A percentile compares a stretch with the other conserved stretches of the same genome.
phyloP scores from a whole-genome alignment of 2,329 filamentous ascomycete species.

The Neonectria sp. region DNA sequence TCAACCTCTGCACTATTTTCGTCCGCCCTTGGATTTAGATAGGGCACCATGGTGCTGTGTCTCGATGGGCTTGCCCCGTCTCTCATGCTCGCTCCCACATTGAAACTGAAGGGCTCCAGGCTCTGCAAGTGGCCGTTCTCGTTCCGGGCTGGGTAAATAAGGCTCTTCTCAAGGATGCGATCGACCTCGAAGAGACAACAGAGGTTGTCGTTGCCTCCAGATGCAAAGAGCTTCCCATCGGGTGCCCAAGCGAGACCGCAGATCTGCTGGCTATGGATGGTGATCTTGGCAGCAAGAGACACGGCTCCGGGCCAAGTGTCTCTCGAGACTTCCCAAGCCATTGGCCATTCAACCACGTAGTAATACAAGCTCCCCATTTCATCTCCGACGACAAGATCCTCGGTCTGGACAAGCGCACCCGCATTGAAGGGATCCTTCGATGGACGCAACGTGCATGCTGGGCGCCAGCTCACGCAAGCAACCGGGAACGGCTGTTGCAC shows the following conservation, averaged over 20 bases:
- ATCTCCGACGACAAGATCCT: conserved; percentile 91
- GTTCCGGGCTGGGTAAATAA: conserved; percentile 3
- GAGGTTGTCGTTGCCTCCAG: conserved; percentile 92
- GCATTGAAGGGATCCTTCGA: conserved; percentile 65
- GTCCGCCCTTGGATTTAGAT: not conserved
- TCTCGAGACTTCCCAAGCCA: conserved; percentile 71
- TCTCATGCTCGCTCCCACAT: conserved; percentile 27
- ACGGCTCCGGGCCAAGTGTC: conserved; percentile 85
- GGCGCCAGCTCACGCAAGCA: conserved; percentile 87
- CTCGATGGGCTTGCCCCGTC: conserved; percentile 27
- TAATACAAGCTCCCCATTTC: conserved; percentile 88
- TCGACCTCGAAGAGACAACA: conserved; percentile 85
- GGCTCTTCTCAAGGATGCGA: conserved; percentile 62
- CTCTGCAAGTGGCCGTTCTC: conserved; percentile 21
- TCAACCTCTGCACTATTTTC: conserved; percentile 29
- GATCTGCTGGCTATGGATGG: conserved; percentile 88
- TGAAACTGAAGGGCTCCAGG: conserved; percentile 20
- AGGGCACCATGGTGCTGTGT: not conserved
- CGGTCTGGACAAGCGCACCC: conserved; percentile 72
- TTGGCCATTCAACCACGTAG: conserved; percentile 90
- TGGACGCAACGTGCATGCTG: conserved; percentile 68
- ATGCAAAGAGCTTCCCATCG: conserved; percentile 83
- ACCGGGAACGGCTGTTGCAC: conserved; percentile 80
- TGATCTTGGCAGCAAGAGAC: conserved; percentile 82
- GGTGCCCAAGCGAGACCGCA: conserved; percentile 93